Conservation (phyloP, 176 grass and related monocot genomes). For the barley (Hordeum vulgare) region MorexV3_pseudomolecules_assembly NC_058524.1:446933440-446933939, state of each 20-base stretch:
- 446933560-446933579: conserved; percentile 64
- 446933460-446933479: background rate
- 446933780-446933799: background rate
- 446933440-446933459: background rate
- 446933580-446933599: conserved; percentile 45
- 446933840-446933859: background rate
- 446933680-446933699: conserved; percentile 59
- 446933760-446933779: background rate
- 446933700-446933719: background rate
- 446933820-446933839: background rate
- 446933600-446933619: conserved; percentile 15
- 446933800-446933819: conserved; percentile 1
- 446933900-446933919: background rate
- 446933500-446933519: background rate
- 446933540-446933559: conserved; percentile 24
- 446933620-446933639: conserved; percentile 40
- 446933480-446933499: conserved; percentile 1
- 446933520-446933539: conserved; percentile 19
- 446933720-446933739: background rate
- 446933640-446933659: conserved; percentile 77
- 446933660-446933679: conserved; percentile 65
- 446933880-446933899: background rate
- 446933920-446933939: background rate
- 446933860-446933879: background rate
- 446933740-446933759: background rate